Percentiles rank a stretch among this genome's conserved stretches.
Evolutionary conservation across 805 yeast species (phyloP).

Genomic region (Ogataea thermomethanolica): DNA sequence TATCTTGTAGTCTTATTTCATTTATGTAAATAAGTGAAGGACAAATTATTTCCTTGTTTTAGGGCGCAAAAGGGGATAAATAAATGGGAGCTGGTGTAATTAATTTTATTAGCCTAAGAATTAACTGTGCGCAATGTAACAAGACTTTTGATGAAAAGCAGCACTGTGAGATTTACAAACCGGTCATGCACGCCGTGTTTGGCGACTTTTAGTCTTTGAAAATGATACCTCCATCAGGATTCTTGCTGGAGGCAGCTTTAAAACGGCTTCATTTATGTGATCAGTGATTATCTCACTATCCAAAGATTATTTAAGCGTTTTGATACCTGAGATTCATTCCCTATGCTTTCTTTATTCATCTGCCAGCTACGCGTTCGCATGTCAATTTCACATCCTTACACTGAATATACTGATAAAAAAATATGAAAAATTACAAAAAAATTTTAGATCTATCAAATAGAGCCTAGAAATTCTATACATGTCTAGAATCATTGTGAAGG

Average conservation of each 20-base stretch:
- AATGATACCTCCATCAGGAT: too few relatives aligned
- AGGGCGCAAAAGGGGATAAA: conserved; percentile 11
- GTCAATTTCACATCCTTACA: conserved; percentile 4
- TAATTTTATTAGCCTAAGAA: neutral
- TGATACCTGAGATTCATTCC: too few relatives aligned
- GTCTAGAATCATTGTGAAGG: conserved; percentile 91
- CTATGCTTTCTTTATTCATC: too few relatives aligned
- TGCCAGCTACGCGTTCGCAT: neutral
- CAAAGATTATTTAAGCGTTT: too few relatives aligned
- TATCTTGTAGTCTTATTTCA: neutral
- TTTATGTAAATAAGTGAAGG: neutral
- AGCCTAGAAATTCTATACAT: conserved; percentile 23
- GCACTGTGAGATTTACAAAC: too few relatives aligned
- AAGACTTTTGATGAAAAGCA: too few relatives aligned
- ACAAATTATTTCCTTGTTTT: conserved; percentile 1
- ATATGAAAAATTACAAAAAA: conserved; percentile 3
- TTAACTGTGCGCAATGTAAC: neutral
- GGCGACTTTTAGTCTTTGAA: too few relatives aligned
- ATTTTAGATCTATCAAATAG: conserved; percentile 2
- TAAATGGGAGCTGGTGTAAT: neutral
- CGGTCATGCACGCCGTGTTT: too few relatives aligned
- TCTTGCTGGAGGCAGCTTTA: too few relatives aligned
- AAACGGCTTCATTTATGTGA: too few relatives aligned
- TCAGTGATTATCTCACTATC: too few relatives aligned
- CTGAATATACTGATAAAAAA: neutral